Base-by-base conservation (phyloP, 345 rosid species). In the Hibiscus mutabilis region DNA sequence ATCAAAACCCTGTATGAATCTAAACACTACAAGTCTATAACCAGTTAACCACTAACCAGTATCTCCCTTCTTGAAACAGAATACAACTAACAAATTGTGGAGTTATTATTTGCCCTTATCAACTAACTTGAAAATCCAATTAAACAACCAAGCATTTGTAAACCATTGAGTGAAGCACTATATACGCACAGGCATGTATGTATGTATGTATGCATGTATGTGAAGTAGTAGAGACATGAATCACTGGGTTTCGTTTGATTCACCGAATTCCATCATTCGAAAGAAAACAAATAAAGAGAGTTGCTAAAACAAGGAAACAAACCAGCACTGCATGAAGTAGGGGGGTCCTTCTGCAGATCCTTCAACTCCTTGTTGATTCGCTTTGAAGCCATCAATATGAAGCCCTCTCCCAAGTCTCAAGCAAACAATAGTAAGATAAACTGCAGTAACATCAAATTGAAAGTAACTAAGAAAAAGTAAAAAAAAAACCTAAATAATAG, bases 241-340 rank as follows among this genome's bases (percentile, higher is more conserved):
- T 31, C 44, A 63, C 16, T 2, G 10, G 24, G 25, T 4, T 11
- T 21, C 5, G 44, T 9, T 44, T 22, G 16, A 65, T 65, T 22
- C 33, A 65, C 0, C 53, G 22, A 19, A 37, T 40, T 63, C 51
- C 46, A 63, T 21, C 29, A 19, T 18, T 14, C 1, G 6, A 40
- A 66, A 24, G 55, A 6, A 46, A 44, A 1, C 37, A 24, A 46
- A 66, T 21, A 12, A 16, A 68, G 12, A 1, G 21, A 24, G 40
- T 19, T 0, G 37, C 14, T 3, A 57, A 53, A 71, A 22, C 4
- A 77, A 71, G 40, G 57, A 68, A 60, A 73, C 72, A 35, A 73
- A 88, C 93, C 93, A 21, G 93, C 93, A 69, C 91, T 88, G 85
- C 91, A 86, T 51, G 89, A 88, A 21, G 82, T 86, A 53, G 93